Conservation (phyloP, 202 grass and related monocot genomes). For the Zoysia matrella region DNA sequence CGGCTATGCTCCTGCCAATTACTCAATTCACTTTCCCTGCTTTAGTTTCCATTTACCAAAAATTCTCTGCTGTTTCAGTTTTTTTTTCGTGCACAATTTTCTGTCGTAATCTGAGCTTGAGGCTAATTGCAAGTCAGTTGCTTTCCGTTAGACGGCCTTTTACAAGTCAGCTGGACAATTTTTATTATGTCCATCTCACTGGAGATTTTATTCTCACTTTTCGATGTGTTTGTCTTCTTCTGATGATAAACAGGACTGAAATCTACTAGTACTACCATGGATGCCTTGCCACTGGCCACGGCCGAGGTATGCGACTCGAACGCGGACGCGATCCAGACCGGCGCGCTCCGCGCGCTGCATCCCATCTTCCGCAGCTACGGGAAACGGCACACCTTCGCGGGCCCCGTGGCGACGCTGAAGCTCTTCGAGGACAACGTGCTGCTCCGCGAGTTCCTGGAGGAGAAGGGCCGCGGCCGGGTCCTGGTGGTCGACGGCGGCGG, state of each 20-base stretch:
- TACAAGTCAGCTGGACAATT: background rate
- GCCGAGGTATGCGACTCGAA: conserved; percentile 66
- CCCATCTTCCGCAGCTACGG: conserved; percentile 61
- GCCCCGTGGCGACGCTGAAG: conserved; percentile 62
- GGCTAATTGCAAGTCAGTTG: background rate
- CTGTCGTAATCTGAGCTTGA: background rate
- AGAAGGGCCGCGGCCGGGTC: conserved; percentile 38
- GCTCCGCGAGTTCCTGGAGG: conserved; percentile 47
- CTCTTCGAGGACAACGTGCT: conserved; percentile 68
- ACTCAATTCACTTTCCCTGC: background rate
- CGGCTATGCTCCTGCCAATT: background rate
- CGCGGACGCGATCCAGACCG: conserved; percentile 29
- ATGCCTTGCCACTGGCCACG: conserved; percentile 50
- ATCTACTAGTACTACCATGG: conserved; percentile 31
- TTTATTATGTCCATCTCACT: background rate
- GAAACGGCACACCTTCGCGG: conserved; percentile 44
- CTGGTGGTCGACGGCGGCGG: conserved; percentile 56
- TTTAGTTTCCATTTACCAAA: background rate
- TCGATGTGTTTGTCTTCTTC: background rate
- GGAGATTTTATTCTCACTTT: background rate
- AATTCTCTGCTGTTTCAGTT: background rate
- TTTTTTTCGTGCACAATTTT: background rate
- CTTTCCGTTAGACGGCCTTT: background rate
- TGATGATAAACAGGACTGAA: conserved; percentile 11
- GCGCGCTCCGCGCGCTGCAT: conserved; percentile 55